A percentile compares a stretch with the other conserved stretches of the same genome.
These are phyloP conservation scores for Nannizziopsis barbatae DNA, from an alignment of 2,329 filamentous ascomycete species.

Conservation along the genomic window DNA sequence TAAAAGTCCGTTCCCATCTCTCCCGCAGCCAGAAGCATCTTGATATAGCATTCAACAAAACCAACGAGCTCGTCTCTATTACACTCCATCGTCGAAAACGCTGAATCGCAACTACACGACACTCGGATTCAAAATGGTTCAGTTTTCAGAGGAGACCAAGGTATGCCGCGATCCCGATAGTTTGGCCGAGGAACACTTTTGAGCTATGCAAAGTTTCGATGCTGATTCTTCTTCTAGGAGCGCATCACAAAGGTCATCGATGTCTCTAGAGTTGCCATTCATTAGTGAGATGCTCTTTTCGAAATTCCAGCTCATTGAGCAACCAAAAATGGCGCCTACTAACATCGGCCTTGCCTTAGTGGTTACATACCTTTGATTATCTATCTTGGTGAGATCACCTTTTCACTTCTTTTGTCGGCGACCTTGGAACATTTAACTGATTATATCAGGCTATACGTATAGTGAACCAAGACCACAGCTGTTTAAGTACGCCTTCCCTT, in stretches of 20 bases:
- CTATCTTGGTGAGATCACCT: constrained; percentile 63
- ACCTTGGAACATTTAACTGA: constrained; percentile 8
- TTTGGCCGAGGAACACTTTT: neutral
- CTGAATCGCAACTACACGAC: neutral
- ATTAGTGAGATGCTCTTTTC: constrained; percentile 58
- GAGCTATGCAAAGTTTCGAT: too few species aligned
- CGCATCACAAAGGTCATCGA: constrained; percentile 96
- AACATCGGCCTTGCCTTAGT: constrained; percentile 38
- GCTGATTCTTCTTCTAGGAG: constrained; percentile 50
- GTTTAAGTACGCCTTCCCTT: constrained; percentile 47
- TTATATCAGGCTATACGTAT: constrained; percentile 66
- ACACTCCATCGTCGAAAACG: too few species aligned
- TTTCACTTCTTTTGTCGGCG: neutral
- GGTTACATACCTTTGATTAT: constrained; percentile 94
- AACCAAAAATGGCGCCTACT: neutral
- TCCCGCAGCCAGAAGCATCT: neutral
- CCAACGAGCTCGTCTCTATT: too few species aligned
- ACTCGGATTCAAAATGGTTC: constrained; percentile 35
- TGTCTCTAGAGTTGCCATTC: constrained; percentile 80
- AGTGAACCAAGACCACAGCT: constrained; percentile 81
- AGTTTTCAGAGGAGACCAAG: constrained; percentile 94
- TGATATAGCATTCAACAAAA: neutral
- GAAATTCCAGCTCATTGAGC: neutral
- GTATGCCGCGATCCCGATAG: constrained; percentile 38
- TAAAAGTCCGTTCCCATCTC: constrained; percentile 7